Conservation (phyloP, 2,329 filamentous ascomycete genomes). For the Ophiostoma perfectum region DNA sequence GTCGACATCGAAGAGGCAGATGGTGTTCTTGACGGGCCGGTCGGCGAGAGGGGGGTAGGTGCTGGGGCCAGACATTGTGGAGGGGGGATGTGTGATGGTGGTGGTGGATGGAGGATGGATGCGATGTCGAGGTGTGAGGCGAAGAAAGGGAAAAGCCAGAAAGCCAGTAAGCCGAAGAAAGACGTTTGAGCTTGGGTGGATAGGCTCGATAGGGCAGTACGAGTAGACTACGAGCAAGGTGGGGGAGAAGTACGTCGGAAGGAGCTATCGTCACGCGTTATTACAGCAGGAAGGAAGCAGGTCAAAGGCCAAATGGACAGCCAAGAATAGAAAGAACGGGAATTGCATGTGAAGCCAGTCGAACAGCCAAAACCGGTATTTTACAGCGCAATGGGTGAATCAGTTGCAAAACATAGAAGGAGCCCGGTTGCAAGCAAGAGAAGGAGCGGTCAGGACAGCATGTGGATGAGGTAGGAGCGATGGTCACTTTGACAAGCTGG, state of each 20-base stretch:
- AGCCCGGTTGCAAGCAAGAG: neutral
- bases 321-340: neutral
- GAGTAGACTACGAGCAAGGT: neutral
- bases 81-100: neutral
- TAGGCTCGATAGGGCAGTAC: neutral
- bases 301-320: neutral
- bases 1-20: constrained; percentile 95
- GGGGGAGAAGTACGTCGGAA: constrained; percentile 4
- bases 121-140: neutral
- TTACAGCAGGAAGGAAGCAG: neutral
- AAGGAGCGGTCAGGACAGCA: constrained; percentile 21
- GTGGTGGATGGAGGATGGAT: neutral
- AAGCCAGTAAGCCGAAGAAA: neutral
- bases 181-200: constrained; percentile 11
- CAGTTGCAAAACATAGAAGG: too few relatives aligned
- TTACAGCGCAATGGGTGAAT: too few relatives aligned
- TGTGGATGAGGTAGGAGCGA: neutral
- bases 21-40: constrained; percentile 85
- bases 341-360: neutral
- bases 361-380: too few relatives aligned
- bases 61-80: constrained; percentile 18
- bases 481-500: neutral
- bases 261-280: neutral
- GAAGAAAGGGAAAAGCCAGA: neutral
- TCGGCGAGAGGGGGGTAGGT: constrained; percentile 69